Base-by-base conservation (phyloP, 1,139 yeast genomes). In the Yamadazyma membranifaciens region DNA sequence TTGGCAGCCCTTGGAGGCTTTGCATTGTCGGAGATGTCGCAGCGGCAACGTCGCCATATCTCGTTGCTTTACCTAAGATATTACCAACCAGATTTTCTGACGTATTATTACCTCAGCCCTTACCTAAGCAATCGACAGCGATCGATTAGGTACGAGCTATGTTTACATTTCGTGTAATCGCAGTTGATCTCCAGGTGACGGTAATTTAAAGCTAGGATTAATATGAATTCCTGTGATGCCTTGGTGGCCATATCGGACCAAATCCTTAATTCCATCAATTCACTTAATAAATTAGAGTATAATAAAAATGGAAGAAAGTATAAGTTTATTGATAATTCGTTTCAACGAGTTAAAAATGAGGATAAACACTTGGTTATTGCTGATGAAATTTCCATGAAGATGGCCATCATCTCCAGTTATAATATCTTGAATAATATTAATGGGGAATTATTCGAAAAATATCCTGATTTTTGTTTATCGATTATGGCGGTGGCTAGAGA, bases 251-350 rank as follows among this genome's bases (percentile, higher is more conserved):
- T 61, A 2, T 50, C 67, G 2, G 65, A 63, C 37, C 49, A 48
- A 24, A 61, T 64, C 10, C 50, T 64, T 10, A 48, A 51, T 44
- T 57, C 61, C 12, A 45, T 63, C 29, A 63, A 58, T 41, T 59
- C 59, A 9, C 57, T 73, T 31, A 59, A 63, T 45, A 61, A 63
- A 45, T 61, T 69, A 15, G 78, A 73, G 46, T 75, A 71, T 54
- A 65, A 65, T 48, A 71, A 68, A 45, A 75, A 74, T 48, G 81
- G 82, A 12, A 60, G 80, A 38, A 73, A 73, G 51, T 78, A 76
- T 54, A 69, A 73, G 37, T 69, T 73, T 41, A 73, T 76, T 38
- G 68, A 73, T 49, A 75, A 76, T 44, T 61, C 63, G 31, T 77
- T 77, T 49, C 76, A 74, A 44, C 55, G 81, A 42, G 62, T 78